Percentiles rank a stretch among this genome's conserved stretches.
Evolutionary conservation across 108 stramenopile genomes (phyloP).

Genomic region (Asterionellopsis glacialis): DNA sequence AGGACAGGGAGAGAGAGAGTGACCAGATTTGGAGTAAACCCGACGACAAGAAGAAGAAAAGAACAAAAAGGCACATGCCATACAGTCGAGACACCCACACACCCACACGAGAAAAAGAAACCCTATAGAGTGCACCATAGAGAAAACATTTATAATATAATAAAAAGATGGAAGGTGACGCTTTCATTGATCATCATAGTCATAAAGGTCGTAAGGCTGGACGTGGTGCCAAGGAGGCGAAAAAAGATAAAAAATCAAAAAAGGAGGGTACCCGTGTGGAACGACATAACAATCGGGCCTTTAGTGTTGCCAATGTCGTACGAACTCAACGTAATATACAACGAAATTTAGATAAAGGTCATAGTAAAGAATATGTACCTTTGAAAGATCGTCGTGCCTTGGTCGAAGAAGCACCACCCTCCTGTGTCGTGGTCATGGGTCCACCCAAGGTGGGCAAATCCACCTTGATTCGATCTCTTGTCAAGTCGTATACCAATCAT

Average conservation of each 20-base stretch:
- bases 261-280: constrained; percentile 59
- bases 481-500: constrained; percentile 94
- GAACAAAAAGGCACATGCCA: too few relatives aligned
- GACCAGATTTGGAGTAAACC: too few relatives aligned
- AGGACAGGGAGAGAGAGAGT: too few relatives aligned
- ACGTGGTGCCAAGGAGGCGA: constrained; percentile 84
- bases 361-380: constrained; percentile 95
- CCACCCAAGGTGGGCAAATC: constrained; percentile 92
- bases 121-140: too few relatives aligned
- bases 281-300: constrained; percentile 91
- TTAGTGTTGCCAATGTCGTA: constrained; percentile 90
- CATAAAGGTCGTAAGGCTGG: constrained; percentile 80
- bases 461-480: constrained; percentile 94
- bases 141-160: too few relatives aligned
- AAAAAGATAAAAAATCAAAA: constrained; percentile 63
- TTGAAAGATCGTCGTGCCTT: constrained; percentile 57
- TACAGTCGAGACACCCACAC: too few relatives aligned
- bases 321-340: constrained; percentile 92
- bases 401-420: constrained; percentile 68
- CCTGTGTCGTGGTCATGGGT: constrained; percentile 93
- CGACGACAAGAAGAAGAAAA: too few relatives aligned
- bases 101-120: too few relatives aligned
- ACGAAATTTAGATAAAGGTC: constrained; percentile 91
- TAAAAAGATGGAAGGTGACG: too few relatives aligned
- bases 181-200: constrained; percentile 26